Percentiles rank a stretch among this genome's conserved stretches.
These are phyloP conservation scores for Kalaharituber pfeilii DNA, from an alignment of 2,329 filamentous ascomycete genomes.

Conservation along the genomic window DNA sequence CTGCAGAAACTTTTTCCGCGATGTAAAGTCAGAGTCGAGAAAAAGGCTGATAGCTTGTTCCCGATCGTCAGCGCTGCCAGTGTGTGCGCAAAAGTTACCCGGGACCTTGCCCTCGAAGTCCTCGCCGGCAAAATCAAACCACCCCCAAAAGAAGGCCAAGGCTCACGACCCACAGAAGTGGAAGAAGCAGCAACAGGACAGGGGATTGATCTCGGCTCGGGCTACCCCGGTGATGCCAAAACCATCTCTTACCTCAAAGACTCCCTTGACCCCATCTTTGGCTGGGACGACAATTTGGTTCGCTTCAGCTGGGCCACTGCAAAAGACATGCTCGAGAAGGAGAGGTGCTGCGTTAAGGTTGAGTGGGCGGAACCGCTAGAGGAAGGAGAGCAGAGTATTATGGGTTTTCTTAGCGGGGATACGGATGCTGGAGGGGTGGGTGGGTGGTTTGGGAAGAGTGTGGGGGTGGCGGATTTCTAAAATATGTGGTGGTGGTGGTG, in stretches of 20 bases:
- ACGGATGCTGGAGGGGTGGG: constrained; percentile 5
- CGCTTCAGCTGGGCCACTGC: constrained; percentile 95
- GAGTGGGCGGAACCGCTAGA: constrained; percentile 16
- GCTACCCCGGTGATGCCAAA: constrained; percentile 75
- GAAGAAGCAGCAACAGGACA: background rate
- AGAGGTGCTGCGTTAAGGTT: constrained; percentile 30
- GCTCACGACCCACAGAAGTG: constrained; percentile 21
- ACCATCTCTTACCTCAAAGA: constrained; percentile 65
- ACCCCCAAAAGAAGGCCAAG: too few relatives aligned
- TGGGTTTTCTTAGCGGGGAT: constrained; percentile 8
- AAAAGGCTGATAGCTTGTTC: constrained; percentile 85
- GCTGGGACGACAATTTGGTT: constrained; percentile 72
- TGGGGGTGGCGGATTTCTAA: background rate
- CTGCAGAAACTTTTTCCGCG: constrained; percentile 72
- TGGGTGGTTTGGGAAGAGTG: constrained; percentile 16
- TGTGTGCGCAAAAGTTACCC: constrained; percentile 88
- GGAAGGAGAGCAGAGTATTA: constrained; percentile 14
- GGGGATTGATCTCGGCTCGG: constrained; percentile 49
- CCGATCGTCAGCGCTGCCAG: constrained; percentile 86
- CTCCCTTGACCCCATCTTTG: constrained; percentile 86
- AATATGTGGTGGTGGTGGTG: too few relatives aligned
- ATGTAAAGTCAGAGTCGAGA: constrained; percentile 55
- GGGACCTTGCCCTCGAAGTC: constrained; percentile 73
- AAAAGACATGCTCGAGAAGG: constrained; percentile 83
- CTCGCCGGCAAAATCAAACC: too few relatives aligned